These are phyloP conservation scores for Eutrema salsugineum DNA, from an alignment of 441 rosid genomes.

Conservation along the genomic window DNA sequence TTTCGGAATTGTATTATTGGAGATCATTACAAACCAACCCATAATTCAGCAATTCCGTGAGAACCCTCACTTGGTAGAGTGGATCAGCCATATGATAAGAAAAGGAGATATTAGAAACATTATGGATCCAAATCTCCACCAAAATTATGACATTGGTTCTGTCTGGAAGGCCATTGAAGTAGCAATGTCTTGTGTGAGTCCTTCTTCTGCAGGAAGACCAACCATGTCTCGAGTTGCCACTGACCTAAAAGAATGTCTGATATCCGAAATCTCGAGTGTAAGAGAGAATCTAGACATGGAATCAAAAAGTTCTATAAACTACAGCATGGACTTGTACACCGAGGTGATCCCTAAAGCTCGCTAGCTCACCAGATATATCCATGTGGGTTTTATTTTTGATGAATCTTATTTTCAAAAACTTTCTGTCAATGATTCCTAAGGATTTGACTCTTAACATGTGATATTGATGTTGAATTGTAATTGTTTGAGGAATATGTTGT, in stretches of 20 bases:
- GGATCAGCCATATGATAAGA: not conserved
- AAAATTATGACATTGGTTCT: not conserved
- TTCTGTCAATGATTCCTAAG: no score
- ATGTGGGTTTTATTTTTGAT: not conserved
- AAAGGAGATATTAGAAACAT: slow-evolving; percentile 8
- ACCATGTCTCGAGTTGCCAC: slow-evolving; percentile 10
- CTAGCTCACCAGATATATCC: not conserved
- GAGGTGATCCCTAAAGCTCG: slow-evolving; percentile 1
- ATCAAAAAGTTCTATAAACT: not conserved
- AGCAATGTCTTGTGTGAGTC: slow-evolving; percentile 15
- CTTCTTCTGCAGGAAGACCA: slow-evolving; percentile 4
- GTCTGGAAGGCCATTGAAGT: slow-evolving; percentile 2
- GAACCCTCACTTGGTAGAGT: slow-evolving; percentile 20
- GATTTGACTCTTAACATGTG: not conserved
- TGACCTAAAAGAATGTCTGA: slow-evolving; percentile 11
- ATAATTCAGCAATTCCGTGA: slow-evolving; percentile 13
- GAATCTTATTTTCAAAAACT: no score
- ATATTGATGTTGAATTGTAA: not conserved
- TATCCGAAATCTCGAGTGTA: not conserved
- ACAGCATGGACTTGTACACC: not conserved
- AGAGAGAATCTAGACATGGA: not conserved
- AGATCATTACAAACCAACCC: slow-evolving; percentile 27
- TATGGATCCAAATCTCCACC: slow-evolving; percentile 17
- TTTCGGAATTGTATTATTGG: slow-evolving; percentile 34
- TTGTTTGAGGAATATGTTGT: no score